Conservation (phyloP, 306 rosid species). For the Ziziphus jujuba region DNA sequence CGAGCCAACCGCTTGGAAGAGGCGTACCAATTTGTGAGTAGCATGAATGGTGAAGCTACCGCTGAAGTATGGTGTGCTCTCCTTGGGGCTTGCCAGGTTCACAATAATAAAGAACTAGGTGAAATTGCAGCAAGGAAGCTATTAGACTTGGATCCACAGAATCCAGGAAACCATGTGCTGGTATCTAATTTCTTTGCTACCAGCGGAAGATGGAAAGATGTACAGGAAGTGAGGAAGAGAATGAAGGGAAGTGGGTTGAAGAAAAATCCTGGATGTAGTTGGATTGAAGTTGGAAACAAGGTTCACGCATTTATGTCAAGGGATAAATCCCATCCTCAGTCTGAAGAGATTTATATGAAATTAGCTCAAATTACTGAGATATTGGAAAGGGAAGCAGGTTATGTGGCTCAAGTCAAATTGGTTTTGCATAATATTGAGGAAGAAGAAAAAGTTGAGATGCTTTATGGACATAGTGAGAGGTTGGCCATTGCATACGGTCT, state of each 20-base stretch:
- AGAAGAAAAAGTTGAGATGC: slow-evolving; percentile 55
- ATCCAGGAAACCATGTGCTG: slow-evolving; percentile 68
- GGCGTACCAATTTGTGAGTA: slow-evolving; percentile 56
- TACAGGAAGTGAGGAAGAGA: slow-evolving; percentile 58
- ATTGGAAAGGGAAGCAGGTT: slow-evolving; percentile 50
- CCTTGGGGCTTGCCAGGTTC: slow-evolving; percentile 68
- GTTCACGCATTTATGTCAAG: slow-evolving; percentile 60
- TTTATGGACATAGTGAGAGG: slow-evolving; percentile 74
- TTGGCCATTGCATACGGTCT: slow-evolving; percentile 70
- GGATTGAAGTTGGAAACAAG: slow-evolving; percentile 64
- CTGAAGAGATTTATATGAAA: slow-evolving; percentile 43
- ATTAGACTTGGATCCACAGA: slow-evolving; percentile 48
- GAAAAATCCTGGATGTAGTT: slow-evolving; percentile 81
- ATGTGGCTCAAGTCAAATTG: slow-evolving; percentile 55
- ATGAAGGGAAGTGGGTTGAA: slow-evolving; percentile 69
- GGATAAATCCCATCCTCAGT: slow-evolving; percentile 68
- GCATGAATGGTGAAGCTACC: slow-evolving; percentile 50
- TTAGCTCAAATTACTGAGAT: slow-evolving; percentile 46
- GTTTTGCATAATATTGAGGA: slow-evolving; percentile 69
- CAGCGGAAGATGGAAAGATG: slow-evolving; percentile 65
- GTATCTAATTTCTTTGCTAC: slow-evolving; percentile 68
- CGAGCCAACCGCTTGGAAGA: slow-evolving; percentile 71
- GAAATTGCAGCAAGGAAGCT: slow-evolving; percentile 63
- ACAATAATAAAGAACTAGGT: slow-evolving; percentile 62
- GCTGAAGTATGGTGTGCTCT: slow-evolving; percentile 83